phyloP scores from a whole-genome alignment of 805 yeast species.

The Allodekkera sacchari region DNA sequence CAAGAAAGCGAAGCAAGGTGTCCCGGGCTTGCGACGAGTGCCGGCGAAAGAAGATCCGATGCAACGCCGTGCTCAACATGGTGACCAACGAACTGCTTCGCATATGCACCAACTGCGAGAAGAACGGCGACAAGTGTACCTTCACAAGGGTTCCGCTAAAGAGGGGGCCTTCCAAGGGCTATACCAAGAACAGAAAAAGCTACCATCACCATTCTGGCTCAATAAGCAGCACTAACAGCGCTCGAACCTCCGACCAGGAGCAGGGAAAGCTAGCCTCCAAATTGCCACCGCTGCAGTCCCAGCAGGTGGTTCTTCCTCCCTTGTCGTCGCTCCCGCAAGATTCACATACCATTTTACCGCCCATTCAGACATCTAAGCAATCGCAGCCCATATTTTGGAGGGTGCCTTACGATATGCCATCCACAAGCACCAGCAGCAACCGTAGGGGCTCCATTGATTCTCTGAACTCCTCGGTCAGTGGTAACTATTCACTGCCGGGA shows the following conservation, averaged over 20 bases:
- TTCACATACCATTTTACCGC: conserved; percentile 11
- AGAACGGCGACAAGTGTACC: conserved; percentile 52
- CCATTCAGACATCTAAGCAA: conserved; percentile 13
- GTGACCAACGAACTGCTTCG: conserved; percentile 39
- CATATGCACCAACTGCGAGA: conserved; percentile 54
- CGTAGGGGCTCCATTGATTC: conserved; percentile 41
- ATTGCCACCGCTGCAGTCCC: conserved; percentile 5
- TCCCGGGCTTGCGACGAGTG: conserved; percentile 80
- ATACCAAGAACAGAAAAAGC: conserved; percentile 16
- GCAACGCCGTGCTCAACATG: conserved; percentile 50
- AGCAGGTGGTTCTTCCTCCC: conserved; percentile 20
- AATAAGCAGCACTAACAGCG: conserved; percentile 8
- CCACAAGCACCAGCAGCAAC: conserved; percentile 9
- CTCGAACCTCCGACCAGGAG: not conserved
- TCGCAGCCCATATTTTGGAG: conserved; percentile 41
- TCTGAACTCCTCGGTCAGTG: conserved; percentile 36
- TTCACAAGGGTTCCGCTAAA: conserved; percentile 68
- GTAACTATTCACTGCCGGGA: conserved; percentile 11
- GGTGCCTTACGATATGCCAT: conserved; percentile 54
- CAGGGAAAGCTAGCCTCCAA: too few species aligned
- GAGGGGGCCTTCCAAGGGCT: conserved; percentile 75
- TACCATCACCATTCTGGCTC: conserved; percentile 2
- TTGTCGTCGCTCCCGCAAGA: conserved; percentile 9
- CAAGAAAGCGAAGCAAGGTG: conserved; percentile 59
- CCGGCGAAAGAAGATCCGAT: conserved; percentile 61